These are phyloP conservation scores for Tuber magnatum DNA, from an alignment of 495 filamentous ascomycete genomes.

Conservation along the genomic window DNA sequence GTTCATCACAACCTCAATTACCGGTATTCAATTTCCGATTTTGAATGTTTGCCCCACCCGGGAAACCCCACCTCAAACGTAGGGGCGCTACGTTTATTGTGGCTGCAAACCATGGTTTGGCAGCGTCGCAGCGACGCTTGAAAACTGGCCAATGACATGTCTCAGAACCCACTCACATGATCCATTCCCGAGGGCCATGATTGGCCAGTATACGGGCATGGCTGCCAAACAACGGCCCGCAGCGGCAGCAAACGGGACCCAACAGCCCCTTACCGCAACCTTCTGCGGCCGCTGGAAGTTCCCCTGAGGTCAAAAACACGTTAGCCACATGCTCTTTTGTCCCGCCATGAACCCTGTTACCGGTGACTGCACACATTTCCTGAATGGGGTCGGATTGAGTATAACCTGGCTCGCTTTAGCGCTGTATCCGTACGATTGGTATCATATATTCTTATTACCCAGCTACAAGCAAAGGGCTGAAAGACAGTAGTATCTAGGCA, in stretches of 20 bases:
- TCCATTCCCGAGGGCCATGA: no score
- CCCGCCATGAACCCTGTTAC: neutral
- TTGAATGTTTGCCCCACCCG: neutral
- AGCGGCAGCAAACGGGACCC: no score
- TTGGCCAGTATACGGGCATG: no score
- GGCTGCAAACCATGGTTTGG: no score
- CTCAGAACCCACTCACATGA: no score
- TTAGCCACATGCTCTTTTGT: neutral
- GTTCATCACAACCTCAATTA: slow-evolving; percentile 34
- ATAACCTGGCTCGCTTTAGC: slow-evolving; percentile 13
- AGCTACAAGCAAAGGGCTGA: slow-evolving; percentile 18
- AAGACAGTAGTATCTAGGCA: slow-evolving; percentile 3
- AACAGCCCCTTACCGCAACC: neutral
- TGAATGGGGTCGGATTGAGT: slow-evolving; percentile 8
- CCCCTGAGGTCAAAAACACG: neutral
- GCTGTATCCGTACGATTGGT: neutral
- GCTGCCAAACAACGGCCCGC: no score
- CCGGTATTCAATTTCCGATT: slow-evolving; percentile 9
- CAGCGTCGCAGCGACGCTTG: no score
- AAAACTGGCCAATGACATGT: no score
- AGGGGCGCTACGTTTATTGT: no score
- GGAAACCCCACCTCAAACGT: neutral
- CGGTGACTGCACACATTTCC: neutral
- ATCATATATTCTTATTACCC: neutral
- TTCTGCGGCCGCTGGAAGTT: neutral